Evolutionary conservation across 2,329 filamentous ascomycete species (phyloP).

Genomic region (Aspergillus awamori): DNA sequence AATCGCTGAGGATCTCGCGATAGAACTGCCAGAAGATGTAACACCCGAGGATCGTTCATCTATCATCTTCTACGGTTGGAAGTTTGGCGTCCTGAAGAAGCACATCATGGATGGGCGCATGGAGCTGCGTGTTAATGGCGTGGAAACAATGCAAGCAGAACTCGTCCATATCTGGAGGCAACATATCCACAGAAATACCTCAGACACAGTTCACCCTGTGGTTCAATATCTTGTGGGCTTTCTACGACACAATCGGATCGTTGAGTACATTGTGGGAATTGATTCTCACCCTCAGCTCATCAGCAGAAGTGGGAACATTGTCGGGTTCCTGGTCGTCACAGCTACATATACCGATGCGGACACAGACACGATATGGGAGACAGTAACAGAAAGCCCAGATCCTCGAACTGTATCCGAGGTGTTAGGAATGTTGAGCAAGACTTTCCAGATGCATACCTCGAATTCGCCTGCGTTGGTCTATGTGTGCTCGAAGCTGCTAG

Average conservation of each 20-base stretch:
- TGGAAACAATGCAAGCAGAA: conserved; percentile 71
- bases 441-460: conserved; percentile 51
- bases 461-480: conserved; percentile 58
- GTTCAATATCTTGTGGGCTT: conserved; percentile 70
- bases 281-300: conserved; percentile 93
- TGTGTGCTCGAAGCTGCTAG: conserved; percentile 70
- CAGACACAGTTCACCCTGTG: conserved; percentile 54
- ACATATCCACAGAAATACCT: conserved; percentile 52
- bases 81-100: conserved; percentile 67
- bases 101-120: conserved; percentile 84
- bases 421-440: conserved; percentile 63
- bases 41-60: conserved; percentile 32
- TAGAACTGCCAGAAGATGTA: conserved; percentile 36
- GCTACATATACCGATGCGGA: conserved; percentile 70
- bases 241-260: conserved; percentile 69
- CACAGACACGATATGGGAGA: conserved; percentile 81
- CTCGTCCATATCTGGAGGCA: conserved; percentile 69
- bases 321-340: conserved; percentile 84
- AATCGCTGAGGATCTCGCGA: conserved; percentile 40
- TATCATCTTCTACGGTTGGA: conserved; percentile 61
- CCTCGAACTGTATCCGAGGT: conserved; percentile 81
- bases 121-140: conserved; percentile 81
- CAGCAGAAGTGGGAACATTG: conserved; percentile 75
- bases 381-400: conserved; percentile 79
- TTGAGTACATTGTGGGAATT: conserved; percentile 85